phyloP scores from a whole-genome alignment of 257 asterid genomes.

The Anisodus tanguticus region DNA sequence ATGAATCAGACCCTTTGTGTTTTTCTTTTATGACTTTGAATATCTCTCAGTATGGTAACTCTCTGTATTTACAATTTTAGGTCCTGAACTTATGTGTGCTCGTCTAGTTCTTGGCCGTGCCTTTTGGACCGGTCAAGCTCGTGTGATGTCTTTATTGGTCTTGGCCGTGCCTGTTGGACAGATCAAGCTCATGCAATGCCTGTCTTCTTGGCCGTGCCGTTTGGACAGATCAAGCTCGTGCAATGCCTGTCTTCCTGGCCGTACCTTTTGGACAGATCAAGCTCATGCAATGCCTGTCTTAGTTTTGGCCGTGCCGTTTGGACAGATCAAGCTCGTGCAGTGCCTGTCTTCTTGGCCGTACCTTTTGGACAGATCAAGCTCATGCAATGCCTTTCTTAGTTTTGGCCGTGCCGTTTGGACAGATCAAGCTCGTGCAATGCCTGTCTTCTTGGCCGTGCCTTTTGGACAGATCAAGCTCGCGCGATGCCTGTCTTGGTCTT shows the following conservation, averaged over 20 bases:
- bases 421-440: background rate
- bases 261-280: background rate
- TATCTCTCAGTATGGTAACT: background rate
- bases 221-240: background rate
- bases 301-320: background rate
- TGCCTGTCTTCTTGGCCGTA: background rate
- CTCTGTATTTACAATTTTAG: constrained; percentile 38
- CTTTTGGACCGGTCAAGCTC: background rate
- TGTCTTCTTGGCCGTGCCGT: background rate
- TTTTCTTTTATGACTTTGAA: background rate
- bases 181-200: background rate
- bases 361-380: background rate
- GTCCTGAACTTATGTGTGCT: background rate
- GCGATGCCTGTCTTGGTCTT: background rate
- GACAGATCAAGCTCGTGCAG: background rate
- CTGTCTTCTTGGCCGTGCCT: rapidly evolving
- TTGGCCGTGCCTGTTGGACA: constrained; percentile 1
- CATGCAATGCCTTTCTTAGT: no score
- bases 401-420: background rate
- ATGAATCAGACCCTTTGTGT: background rate
- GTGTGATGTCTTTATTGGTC: no score
- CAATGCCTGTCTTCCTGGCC: background rate
- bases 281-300: background rate
- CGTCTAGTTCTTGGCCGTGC: background rate
- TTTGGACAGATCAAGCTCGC: background rate